phyloP scores from a whole-genome alignment of 2,329 filamentous ascomycete genomes.

The Colletotrichum phormii region DNA sequence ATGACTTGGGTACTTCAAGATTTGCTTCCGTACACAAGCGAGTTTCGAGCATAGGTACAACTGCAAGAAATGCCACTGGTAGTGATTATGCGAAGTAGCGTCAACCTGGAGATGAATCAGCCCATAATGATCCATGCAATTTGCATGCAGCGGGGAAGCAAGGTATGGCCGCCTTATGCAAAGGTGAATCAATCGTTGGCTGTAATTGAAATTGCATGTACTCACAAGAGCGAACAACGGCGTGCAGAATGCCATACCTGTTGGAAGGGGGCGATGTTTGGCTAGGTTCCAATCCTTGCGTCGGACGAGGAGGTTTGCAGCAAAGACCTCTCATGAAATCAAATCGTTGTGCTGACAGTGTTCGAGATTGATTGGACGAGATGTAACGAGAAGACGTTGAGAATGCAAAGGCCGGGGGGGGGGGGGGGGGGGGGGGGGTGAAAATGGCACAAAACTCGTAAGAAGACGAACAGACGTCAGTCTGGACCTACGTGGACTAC shows the following conservation, averaged over 20 bases:
- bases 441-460: neutral
- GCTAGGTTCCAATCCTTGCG: neutral
- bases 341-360: conserved; percentile 6
- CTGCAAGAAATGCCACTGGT: neutral
- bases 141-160: neutral
- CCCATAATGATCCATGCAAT: neutral
- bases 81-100: neutral
- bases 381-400: neutral
- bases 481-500: too few species aligned
- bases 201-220: neutral
- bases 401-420: neutral
- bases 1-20: neutral
- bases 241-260: conserved; percentile 2
- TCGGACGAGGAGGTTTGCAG: neutral
- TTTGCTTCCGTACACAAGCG: neutral
- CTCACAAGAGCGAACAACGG: neutral
- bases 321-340: neutral
- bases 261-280: neutral
- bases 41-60: neutral
- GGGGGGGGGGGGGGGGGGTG: neutral
- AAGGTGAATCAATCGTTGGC: neutral
- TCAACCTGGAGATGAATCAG: neutral
- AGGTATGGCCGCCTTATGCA: neutral
- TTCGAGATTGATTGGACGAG: neutral
- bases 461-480: neutral